Conservation (phyloP, 106 monocot species). For the Phalaenopsis aphrodite region DNA sequence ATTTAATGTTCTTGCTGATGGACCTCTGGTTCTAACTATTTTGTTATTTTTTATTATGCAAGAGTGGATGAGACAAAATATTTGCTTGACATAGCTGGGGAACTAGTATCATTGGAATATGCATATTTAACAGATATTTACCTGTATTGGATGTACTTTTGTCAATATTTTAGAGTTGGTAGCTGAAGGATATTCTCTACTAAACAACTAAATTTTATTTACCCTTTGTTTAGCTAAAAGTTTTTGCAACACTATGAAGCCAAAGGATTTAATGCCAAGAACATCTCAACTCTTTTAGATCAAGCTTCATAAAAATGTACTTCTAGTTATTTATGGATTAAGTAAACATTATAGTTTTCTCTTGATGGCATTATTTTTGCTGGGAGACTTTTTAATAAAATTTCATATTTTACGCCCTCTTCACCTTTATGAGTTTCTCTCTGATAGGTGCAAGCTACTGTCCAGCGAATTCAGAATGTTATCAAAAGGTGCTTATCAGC, state of each 20-base stretch:
- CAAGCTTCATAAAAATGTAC: too few species aligned
- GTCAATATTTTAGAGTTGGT: not conserved
- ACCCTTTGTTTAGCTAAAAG: too few species aligned
- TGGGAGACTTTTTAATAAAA: not conserved
- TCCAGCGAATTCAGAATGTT: constrained; percentile 61
- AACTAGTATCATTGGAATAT: not conserved
- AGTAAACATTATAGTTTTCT: not conserved
- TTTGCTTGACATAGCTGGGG: not conserved
- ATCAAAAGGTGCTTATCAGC: constrained; percentile 54
- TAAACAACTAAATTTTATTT: too few species aligned
- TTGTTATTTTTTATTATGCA: not conserved
- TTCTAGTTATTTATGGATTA: not conserved
- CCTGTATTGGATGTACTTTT: not conserved
- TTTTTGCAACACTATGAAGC: too few species aligned
- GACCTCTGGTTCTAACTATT: not conserved
- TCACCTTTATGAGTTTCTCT: not conserved
- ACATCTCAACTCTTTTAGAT: too few species aligned
- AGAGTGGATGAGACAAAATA: not conserved
- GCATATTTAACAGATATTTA: too few species aligned
- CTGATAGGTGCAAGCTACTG: constrained; percentile 61
- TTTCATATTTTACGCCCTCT: not conserved
- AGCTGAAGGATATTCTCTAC: too few species aligned
- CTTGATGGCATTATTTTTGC: not conserved
- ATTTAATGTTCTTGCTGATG: not conserved
- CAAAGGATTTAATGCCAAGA: too few species aligned